These are phyloP conservation scores for Pestalotiopsis sp. DNA, from an alignment of 2,329 filamentous ascomycete species.

Conservation along the genomic window DNA sequence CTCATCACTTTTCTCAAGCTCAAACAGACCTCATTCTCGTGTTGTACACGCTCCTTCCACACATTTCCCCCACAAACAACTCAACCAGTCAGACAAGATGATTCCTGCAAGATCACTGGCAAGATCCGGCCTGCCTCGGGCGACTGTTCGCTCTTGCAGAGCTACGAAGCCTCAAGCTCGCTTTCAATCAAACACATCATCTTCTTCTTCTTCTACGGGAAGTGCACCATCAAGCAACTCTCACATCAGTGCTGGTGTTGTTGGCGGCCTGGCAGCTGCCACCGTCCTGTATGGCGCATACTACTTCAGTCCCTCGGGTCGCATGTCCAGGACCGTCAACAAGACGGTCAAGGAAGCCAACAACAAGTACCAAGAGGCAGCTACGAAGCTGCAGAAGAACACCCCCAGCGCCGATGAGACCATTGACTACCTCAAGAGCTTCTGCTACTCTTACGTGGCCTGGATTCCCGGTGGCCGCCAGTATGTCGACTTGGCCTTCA, in stretches of 20 bases:
- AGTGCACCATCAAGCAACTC: constrained; percentile 22
- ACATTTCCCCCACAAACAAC: neutral
- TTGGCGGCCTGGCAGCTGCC: constrained; percentile 46
- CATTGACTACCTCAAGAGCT: constrained; percentile 64
- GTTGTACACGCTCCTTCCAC: neutral
- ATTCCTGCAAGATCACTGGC: constrained; percentile 9
- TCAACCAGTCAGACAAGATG: neutral
- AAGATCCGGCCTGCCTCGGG: constrained; percentile 7
- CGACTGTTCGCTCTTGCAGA: constrained; percentile 17
- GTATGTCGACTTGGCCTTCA: constrained; percentile 70
- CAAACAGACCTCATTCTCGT: neutral
- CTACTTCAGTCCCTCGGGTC: constrained; percentile 45
- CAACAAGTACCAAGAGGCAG: constrained; percentile 60
- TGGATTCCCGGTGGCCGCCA: constrained; percentile 72
- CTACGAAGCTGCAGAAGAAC: constrained; percentile 60
- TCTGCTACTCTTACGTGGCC: constrained; percentile 67
- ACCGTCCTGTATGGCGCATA: constrained; percentile 44
- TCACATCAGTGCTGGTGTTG: constrained; percentile 41
- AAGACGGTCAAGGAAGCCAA: constrained; percentile 56
- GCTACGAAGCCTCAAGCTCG: constrained; percentile 25
- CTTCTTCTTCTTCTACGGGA: constrained; percentile 27
- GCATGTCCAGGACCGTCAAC: constrained; percentile 43
- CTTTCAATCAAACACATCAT: constrained; percentile 37
- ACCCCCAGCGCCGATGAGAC: constrained; percentile 70
- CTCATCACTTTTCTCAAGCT: neutral